Conservation (phyloP, 2,329 filamentous ascomycete species). For the Acephala macrosclerotiorum region DNA sequence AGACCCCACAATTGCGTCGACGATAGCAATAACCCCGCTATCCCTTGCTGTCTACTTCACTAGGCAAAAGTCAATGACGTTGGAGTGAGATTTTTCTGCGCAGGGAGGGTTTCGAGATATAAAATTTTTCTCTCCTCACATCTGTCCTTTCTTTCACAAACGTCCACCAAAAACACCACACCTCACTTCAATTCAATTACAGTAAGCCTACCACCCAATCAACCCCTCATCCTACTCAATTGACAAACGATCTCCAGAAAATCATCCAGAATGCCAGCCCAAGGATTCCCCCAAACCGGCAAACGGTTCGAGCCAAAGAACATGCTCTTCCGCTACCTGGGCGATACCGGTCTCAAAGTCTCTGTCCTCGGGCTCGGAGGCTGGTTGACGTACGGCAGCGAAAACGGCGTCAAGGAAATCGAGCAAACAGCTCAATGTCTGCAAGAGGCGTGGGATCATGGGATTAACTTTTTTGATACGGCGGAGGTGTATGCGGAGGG, state of each 20-base stretch:
- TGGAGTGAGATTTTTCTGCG: too few relatives aligned
- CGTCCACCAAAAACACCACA: neutral
- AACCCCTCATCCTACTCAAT: neutral
- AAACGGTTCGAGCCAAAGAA: slow-evolving; percentile 42
- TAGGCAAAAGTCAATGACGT: slow-evolving; percentile 14
- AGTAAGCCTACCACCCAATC: neutral
- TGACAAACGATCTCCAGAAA: neutral
- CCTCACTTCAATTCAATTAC: neutral
- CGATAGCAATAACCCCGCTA: neutral
- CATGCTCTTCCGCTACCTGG: slow-evolving; percentile 75
- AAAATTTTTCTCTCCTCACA: neutral
- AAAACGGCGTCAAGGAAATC: slow-evolving; percentile 41
- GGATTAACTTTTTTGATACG: slow-evolving; percentile 63
- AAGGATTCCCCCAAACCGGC: slow-evolving; percentile 32
- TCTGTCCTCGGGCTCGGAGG: slow-evolving; percentile 74
- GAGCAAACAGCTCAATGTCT: slow-evolving; percentile 50
- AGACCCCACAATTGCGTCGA: neutral
- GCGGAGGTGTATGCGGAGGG: slow-evolving; percentile 59
- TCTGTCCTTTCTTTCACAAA: neutral
- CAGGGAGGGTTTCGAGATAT: neutral
- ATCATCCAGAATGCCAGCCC: slow-evolving; percentile 28
- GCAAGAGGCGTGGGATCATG: slow-evolving; percentile 61
- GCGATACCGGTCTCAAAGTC: slow-evolving; percentile 74
- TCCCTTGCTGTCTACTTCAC: neutral
- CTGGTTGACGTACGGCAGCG: slow-evolving; percentile 72